phyloP scores from a whole-genome alignment of 2,329 filamentous ascomycete species.

The Aotearoamyces nothofagi region DNA sequence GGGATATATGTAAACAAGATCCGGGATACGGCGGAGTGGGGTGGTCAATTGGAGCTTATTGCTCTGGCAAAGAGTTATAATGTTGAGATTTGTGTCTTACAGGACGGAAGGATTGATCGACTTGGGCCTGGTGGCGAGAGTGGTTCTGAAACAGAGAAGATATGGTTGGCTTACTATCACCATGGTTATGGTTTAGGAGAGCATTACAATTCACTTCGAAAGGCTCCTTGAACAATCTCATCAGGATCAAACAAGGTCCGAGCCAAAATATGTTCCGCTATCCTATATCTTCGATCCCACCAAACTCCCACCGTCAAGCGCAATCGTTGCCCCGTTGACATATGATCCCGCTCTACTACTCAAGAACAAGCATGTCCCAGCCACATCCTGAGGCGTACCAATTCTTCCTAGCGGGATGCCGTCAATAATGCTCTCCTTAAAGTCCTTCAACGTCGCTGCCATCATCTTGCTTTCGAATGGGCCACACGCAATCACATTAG shows the following conservation, averaged over 20 bases:
- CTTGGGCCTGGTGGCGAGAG: slow-evolving; percentile 39
- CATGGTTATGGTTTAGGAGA: slow-evolving; percentile 90
- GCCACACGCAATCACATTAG: slow-evolving; percentile 57
- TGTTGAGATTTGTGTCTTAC: slow-evolving; percentile 70
- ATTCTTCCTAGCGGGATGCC: slow-evolving; percentile 53
- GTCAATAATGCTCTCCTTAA: slow-evolving; percentile 35
- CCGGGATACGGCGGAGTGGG: slow-evolving; percentile 84
- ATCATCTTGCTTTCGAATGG: slow-evolving; percentile 61
- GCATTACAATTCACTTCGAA: slow-evolving; percentile 84
- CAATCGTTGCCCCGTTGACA: slow-evolving; percentile 49
- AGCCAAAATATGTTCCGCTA: not conserved
- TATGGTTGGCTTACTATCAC: slow-evolving; percentile 89
- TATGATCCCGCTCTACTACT: slow-evolving; percentile 50
- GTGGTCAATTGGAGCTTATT: slow-evolving; percentile 78
- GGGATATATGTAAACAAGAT: slow-evolving; percentile 62
- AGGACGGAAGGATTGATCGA: slow-evolving; percentile 67
- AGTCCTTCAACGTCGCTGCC: slow-evolving; percentile 49
- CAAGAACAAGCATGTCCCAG: slow-evolving; percentile 57
- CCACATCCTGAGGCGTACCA: slow-evolving; percentile 52
- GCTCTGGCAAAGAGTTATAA: slow-evolving; percentile 72
- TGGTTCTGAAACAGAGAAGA: slow-evolving; percentile 31
- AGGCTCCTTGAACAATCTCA: slow-evolving; percentile 4
- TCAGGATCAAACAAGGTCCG: too few relatives aligned
- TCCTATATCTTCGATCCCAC: slow-evolving; percentile 29
- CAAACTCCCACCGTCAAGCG: slow-evolving; percentile 41